Evolutionary conservation across 495 filamentous ascomycete species (phyloP).

Genomic region (Xylaria telfairii): DNA sequence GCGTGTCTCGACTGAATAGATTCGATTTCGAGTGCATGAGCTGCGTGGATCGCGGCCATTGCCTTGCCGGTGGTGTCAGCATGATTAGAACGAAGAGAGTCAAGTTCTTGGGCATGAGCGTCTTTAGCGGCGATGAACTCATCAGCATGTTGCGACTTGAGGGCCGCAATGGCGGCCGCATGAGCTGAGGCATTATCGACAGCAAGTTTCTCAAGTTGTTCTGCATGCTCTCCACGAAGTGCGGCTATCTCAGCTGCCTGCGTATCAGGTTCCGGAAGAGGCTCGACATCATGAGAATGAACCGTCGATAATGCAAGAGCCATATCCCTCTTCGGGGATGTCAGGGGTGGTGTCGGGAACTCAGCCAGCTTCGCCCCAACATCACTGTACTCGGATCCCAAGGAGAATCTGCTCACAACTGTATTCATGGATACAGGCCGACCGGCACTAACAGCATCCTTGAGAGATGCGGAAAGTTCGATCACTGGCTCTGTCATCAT

Average conservation of each 20-base stretch:
- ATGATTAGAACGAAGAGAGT: constrained; percentile 46
- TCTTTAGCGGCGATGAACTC: constrained; percentile 43
- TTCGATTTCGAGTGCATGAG: constrained; percentile 44
- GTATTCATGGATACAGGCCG: constrained; percentile 50
- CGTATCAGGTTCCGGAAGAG: constrained; percentile 39
- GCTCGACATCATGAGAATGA: constrained; percentile 42
- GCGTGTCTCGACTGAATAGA: constrained; percentile 50
- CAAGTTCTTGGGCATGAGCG: constrained; percentile 47
- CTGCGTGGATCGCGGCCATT: constrained; percentile 37
- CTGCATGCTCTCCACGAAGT: constrained; percentile 52
- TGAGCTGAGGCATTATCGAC: constrained; percentile 54
- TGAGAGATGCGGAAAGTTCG: constrained; percentile 29
- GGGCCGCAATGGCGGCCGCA: constrained; percentile 49
- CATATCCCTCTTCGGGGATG: constrained; percentile 32
- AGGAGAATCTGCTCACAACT: constrained; percentile 35
- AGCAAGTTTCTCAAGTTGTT: constrained; percentile 50
- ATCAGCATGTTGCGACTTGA: constrained; percentile 53
- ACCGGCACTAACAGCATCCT: constrained; percentile 19
- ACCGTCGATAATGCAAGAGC: constrained; percentile 41
- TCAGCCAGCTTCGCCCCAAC: constrained; percentile 48
- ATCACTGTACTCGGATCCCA: constrained; percentile 47
- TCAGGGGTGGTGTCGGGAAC: constrained; percentile 54
- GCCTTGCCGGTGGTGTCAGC: constrained; percentile 46
- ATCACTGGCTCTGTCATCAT: constrained; percentile 81
- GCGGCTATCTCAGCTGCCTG: constrained; percentile 31